These are phyloP conservation scores for Chrysanthemum makinoi DNA, from an alignment of 129 eudicot genomes.

Conservation along the genomic window DNA sequence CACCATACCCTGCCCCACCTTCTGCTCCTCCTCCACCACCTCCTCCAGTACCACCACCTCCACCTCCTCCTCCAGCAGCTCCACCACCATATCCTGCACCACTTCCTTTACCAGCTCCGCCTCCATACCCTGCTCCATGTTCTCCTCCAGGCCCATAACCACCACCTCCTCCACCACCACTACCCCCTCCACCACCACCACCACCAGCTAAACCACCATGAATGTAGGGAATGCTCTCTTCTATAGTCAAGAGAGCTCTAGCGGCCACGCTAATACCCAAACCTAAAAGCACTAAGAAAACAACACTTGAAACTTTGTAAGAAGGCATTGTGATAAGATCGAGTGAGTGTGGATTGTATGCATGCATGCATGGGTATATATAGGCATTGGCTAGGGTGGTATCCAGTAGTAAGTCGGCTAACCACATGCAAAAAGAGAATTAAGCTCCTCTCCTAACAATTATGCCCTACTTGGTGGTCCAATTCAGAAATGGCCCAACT, in stretches of 20 bases:
- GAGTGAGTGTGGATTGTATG: background rate
- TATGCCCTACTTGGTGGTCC: constrained; percentile 23
- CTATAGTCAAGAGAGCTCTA: constrained; percentile 43
- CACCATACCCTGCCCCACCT: constrained; percentile 30
- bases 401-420: constrained; percentile 12
- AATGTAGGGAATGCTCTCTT: constrained; percentile 28
- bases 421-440: constrained; percentile 21
- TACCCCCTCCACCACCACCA: constrained; percentile 46
- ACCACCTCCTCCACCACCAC: constrained; percentile 54
- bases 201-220: constrained; percentile 36
- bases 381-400: constrained; percentile 16
- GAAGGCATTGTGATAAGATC: constrained; percentile 27
- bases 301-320: constrained; percentile 27
- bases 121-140: constrained; percentile 42
- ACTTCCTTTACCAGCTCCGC: constrained; percentile 41
- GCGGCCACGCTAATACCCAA: constrained; percentile 38
- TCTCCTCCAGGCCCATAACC: constrained; percentile 44
- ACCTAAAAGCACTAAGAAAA: constrained; percentile 42
- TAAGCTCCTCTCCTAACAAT: background rate
- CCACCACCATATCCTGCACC: constrained; percentile 44
- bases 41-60: constrained; percentile 30
- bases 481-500: constrained; percentile 2
- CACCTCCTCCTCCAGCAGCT: constrained; percentile 38
- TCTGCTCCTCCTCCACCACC: constrained; percentile 29
- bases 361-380: background rate